These are phyloP conservation scores for Aquilaria agallochum DNA, from an alignment of 441 rosid genomes.

Conservation along the genomic window DNA sequence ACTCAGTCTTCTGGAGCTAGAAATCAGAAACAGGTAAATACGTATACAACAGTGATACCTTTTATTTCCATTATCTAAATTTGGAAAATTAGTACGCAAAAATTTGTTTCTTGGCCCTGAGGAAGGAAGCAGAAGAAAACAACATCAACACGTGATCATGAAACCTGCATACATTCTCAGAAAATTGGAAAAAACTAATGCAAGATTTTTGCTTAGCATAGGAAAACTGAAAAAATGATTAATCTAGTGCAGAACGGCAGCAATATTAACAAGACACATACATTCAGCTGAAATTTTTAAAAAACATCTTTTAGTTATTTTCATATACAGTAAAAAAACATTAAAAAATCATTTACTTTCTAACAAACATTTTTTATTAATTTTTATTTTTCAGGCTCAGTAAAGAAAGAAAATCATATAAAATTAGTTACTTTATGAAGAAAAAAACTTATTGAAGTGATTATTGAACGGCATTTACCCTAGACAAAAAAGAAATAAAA, in stretches of 20 bases:
- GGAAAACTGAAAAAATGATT: not conserved
- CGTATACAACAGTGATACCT: slow-evolving; percentile 40
- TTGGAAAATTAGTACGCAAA: slow-evolving; percentile 21
- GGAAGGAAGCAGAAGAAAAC: not conserved
- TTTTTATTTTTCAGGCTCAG: too few relatives aligned
- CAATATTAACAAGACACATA: not conserved
- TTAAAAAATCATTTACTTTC: too few relatives aligned
- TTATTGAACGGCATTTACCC: too few relatives aligned
- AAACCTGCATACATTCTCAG: not conserved
- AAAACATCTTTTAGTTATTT: not conserved
- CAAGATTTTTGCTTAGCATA: too few relatives aligned
- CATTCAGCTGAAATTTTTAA: not conserved
- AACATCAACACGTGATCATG: not conserved
- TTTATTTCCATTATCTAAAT: slow-evolving; percentile 35
- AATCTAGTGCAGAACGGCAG: not conserved
- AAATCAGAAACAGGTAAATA: not conserved
- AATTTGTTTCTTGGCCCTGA: slow-evolving; percentile 20
- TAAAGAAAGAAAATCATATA: too few relatives aligned
- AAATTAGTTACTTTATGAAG: too few relatives aligned
- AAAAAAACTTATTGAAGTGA: too few relatives aligned
- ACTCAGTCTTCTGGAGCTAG: not conserved
- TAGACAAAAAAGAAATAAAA: too few relatives aligned
- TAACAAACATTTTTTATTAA: too few relatives aligned
- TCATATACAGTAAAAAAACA: too few relatives aligned
- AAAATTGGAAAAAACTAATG: not conserved